phyloP scores from a whole-genome alignment of 2,329 filamentous ascomycete genomes.

The Tympanopsis confertula region DNA sequence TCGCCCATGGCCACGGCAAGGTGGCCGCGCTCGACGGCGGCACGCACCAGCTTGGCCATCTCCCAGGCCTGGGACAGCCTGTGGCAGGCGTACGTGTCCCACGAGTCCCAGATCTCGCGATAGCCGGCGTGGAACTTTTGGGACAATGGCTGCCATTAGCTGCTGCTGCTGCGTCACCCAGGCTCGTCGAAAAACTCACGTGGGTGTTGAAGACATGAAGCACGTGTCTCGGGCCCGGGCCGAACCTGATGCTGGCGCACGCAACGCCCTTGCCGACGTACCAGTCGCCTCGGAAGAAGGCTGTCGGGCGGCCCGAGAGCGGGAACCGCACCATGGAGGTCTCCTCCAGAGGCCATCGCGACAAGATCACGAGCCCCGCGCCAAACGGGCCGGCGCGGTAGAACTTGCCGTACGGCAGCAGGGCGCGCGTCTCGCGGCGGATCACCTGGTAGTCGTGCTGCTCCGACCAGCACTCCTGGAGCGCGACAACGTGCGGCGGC shows the following conservation, averaged over 20 bases:
- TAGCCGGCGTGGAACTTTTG: slow-evolving; percentile 69
- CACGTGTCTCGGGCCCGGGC: slow-evolving; percentile 49
- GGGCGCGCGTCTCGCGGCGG: slow-evolving; percentile 56
- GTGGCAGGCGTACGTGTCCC: slow-evolving; percentile 85
- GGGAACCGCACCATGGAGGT: slow-evolving; percentile 77
- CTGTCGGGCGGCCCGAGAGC: slow-evolving; percentile 85
- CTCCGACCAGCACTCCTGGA: slow-evolving; percentile 83
- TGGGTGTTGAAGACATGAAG: slow-evolving; percentile 94
- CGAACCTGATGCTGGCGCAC: slow-evolving; percentile 66
- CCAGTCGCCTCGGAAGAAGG: slow-evolving; percentile 92
- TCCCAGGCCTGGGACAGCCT: slow-evolving; percentile 94
- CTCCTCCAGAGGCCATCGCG: slow-evolving; percentile 84
- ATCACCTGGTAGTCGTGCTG: slow-evolving; percentile 73
- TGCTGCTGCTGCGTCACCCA: slow-evolving; percentile 1
- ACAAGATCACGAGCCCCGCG: slow-evolving; percentile 77
- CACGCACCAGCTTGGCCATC: slow-evolving; percentile 76
- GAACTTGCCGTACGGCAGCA: slow-evolving; percentile 85
- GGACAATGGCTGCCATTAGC: background rate
- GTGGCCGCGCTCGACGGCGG: slow-evolving; percentile 68
- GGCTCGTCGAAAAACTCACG: slow-evolving; percentile 28
- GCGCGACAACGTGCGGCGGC: slow-evolving; percentile 71
- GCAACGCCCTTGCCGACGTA: slow-evolving; percentile 92
- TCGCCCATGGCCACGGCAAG: slow-evolving; percentile 80
- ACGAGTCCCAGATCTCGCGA: slow-evolving; percentile 67
- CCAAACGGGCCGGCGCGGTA: slow-evolving; percentile 85